phyloP scores from a whole-genome alignment of 2,329 filamentous ascomycete genomes.

The Curvularia lunata region DNA sequence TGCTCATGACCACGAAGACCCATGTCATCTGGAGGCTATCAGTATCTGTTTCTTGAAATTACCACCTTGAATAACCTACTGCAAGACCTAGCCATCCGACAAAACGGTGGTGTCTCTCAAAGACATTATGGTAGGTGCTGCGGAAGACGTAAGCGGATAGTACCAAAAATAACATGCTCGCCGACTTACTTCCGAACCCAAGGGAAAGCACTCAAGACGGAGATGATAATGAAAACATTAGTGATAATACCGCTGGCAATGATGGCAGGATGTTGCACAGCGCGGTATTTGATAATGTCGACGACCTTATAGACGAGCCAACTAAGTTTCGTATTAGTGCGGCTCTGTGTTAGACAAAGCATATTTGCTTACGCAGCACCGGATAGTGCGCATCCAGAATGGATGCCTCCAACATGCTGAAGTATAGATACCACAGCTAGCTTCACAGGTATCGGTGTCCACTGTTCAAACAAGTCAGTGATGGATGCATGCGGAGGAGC shows the following conservation, averaged over 20 bases:
- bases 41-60: background rate
- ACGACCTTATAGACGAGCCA: constrained; percentile 47
- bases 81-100: constrained; percentile 47
- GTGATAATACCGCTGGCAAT: constrained; percentile 44
- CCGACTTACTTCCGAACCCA: constrained; percentile 46
- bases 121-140: constrained; percentile 46
- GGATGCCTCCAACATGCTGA: constrained; percentile 45
- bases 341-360: background rate
- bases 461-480: constrained; percentile 27
- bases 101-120: constrained; percentile 47
- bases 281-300: constrained; percentile 43
- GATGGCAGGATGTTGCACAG: constrained; percentile 41
- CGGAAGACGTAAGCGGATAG: constrained; percentile 18
- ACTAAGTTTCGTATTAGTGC: constrained; percentile 25
- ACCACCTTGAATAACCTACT: constrained; percentile 22
- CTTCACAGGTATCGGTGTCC: constrained; percentile 42
- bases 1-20: constrained; percentile 45
- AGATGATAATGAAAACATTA: constrained; percentile 46
- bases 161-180: background rate
- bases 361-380: constrained; percentile 37
- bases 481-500: background rate
- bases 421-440: constrained; percentile 40
- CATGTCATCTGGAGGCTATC: constrained; percentile 40
- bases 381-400: constrained; percentile 46
- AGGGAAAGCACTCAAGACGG: constrained; percentile 44